Conservation (phyloP, 2,329 filamentous ascomycete genomes). For the Pseudogymnoascus sp. region DNA sequence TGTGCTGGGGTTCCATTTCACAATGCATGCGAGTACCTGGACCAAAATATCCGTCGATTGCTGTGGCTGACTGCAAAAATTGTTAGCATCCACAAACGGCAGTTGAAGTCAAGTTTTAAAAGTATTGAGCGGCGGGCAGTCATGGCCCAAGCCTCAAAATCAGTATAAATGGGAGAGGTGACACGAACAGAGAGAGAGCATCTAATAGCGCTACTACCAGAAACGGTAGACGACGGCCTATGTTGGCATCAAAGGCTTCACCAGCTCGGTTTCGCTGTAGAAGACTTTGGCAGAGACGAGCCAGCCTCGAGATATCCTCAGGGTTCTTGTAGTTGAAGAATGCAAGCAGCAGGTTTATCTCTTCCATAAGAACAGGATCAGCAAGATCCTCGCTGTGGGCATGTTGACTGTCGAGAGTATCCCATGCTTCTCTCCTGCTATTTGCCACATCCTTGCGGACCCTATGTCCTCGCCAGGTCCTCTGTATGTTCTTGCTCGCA, state of each 20-base stretch:
- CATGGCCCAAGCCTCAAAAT: background rate
- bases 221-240: background rate
- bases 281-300: constrained; percentile 39
- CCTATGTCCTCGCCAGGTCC: constrained; percentile 71
- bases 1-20: background rate
- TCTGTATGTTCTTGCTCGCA: constrained; percentile 68
- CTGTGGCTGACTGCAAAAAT: background rate
- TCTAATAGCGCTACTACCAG: background rate
- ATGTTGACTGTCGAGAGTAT: constrained; percentile 44
- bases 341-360: constrained; percentile 42
- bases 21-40: background rate
- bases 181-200: background rate
- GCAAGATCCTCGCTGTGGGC: constrained; percentile 25
- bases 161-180: background rate
- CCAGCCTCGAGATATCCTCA: constrained; percentile 44
- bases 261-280: constrained; percentile 16
- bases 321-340: constrained; percentile 39
- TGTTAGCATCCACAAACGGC: background rate
- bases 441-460: constrained; percentile 52
- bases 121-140: too few relatives aligned
- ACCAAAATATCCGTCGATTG: background rate
- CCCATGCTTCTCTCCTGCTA: constrained; percentile 53
- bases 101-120: too few relatives aligned
- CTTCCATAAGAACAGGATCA: constrained; percentile 32
- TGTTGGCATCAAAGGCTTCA: background rate